Conservation (phyloP, 2,329 filamentous ascomycete species). For the Teratosphaeriaceae sp. region DNA sequence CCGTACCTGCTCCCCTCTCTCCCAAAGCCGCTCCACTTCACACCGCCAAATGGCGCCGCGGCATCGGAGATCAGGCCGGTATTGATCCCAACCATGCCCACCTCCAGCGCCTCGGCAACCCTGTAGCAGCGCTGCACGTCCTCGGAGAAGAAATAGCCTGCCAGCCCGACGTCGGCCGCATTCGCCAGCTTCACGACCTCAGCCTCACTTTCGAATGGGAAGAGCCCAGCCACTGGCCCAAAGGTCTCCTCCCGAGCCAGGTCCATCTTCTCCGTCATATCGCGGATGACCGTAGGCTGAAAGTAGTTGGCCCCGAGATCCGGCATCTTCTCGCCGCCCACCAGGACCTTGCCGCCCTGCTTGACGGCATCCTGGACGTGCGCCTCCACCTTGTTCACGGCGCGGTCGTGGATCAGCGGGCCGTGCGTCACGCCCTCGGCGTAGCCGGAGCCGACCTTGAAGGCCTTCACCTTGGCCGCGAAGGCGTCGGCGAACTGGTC, state of each 20-base stretch:
- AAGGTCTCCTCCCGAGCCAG: slow-evolving; percentile 89
- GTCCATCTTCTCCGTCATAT: slow-evolving; percentile 79
- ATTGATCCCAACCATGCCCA: slow-evolving; percentile 73
- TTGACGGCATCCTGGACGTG: slow-evolving; percentile 73
- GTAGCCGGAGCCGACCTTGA: slow-evolving; percentile 72
- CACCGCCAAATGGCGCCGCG: slow-evolving; percentile 41
- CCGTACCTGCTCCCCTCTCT: slow-evolving; percentile 45
- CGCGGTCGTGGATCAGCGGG: slow-evolving; percentile 77
- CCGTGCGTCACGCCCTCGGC: slow-evolving; percentile 67
- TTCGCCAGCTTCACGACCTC: slow-evolving; percentile 86
- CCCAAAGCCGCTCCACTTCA: slow-evolving; percentile 46
- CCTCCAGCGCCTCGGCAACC: slow-evolving; percentile 62
- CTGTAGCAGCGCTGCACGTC: slow-evolving; percentile 54
- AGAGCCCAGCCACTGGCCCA: slow-evolving; percentile 84
- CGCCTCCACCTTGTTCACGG: slow-evolving; percentile 68
- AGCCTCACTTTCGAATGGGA: slow-evolving; percentile 80
- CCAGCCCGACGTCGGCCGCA: slow-evolving; percentile 73
- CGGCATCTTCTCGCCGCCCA: slow-evolving; percentile 67
- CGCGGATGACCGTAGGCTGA: slow-evolving; percentile 79
- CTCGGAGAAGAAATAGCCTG: slow-evolving; percentile 83
- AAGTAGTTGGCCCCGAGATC: slow-evolving; percentile 82
- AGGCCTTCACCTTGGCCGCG: slow-evolving; percentile 63
- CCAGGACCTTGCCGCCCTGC: slow-evolving; percentile 68
- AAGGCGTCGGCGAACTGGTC: slow-evolving; percentile 65
- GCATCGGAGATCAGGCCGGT: slow-evolving; percentile 45